Percentiles rank a stretch among this genome's conserved stretches.
Conservation (phyloP, 2,329 filamentous ascomycete species). For the Colletotrichum spinosum region DNA sequence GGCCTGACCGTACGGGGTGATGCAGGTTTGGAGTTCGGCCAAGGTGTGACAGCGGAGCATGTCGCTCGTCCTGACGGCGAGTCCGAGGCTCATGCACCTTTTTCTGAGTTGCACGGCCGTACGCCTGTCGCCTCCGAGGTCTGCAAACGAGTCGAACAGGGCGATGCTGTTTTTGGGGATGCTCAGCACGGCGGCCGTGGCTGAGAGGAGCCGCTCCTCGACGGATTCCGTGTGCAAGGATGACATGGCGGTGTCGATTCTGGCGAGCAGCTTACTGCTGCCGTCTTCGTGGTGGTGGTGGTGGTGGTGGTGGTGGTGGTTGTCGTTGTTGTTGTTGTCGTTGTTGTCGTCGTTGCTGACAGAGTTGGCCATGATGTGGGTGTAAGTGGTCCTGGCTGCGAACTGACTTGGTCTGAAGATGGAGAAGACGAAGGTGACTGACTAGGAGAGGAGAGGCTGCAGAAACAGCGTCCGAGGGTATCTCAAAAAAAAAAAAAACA, state of each 20-base stretch:
- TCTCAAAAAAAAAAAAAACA: constrained; percentile 31
- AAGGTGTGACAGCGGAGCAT: constrained; percentile 57
- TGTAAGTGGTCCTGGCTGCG: constrained; percentile 21
- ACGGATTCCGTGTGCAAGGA: constrained; percentile 36
- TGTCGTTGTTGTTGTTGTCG: too few relatives aligned
- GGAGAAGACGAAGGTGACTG: background rate
- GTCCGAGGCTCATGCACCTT: constrained; percentile 50
- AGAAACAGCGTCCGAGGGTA: constrained; percentile 30
- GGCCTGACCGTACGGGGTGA: constrained; percentile 43
- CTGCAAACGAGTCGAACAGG: constrained; percentile 56
- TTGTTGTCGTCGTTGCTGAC: constrained; percentile 3
- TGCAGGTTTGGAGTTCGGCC: constrained; percentile 57
- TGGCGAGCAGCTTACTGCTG: constrained; percentile 34
- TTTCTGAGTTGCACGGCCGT: constrained; percentile 48
- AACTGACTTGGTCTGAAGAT: constrained; percentile 25
- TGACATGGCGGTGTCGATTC: constrained; percentile 41
- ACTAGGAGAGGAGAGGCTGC: constrained; percentile 8
- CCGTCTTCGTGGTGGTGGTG: too few relatives aligned
- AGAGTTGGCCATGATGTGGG: constrained; percentile 32
- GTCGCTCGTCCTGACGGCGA: constrained; percentile 51
- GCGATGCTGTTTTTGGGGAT: constrained; percentile 47
- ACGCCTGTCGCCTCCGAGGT: constrained; percentile 55
- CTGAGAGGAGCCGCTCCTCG: constrained; percentile 47
- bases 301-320: too few relatives aligned
- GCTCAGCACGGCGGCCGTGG: constrained; percentile 51